These are phyloP conservation scores for Dendrothele bispora DNA, from an alignment of 768 basidiomycete genomes.

Conservation along the genomic window DNA sequence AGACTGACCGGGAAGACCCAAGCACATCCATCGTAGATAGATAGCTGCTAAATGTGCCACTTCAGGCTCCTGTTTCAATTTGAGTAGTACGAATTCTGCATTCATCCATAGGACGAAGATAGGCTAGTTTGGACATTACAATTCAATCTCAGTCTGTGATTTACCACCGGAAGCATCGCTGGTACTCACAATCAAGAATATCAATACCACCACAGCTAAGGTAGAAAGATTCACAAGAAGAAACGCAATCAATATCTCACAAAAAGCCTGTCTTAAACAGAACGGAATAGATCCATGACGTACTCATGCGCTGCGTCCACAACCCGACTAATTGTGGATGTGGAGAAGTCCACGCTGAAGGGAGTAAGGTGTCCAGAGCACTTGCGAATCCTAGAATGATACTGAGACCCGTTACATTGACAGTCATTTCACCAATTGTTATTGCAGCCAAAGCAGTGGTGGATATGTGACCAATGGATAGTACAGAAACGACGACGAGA, in stretches of 20 bases:
- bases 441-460: slow-evolving; percentile 87
- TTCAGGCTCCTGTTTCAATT: slow-evolving; percentile 77
- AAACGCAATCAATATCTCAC: neutral
- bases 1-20: slow-evolving; percentile 71
- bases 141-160: neutral
- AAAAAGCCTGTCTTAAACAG: neutral
- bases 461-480: slow-evolving; percentile 89
- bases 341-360: slow-evolving; percentile 91
- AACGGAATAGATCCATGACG: slow-evolving; percentile 21
- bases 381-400: slow-evolving; percentile 82
- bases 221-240: neutral
- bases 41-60: slow-evolving; percentile 75
- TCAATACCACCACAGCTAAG: slow-evolving; percentile 61
- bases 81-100: slow-evolving; percentile 75
- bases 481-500: slow-evolving; percentile 77
- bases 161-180: neutral
- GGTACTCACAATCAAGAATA: slow-evolving; percentile 59
- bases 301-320: slow-evolving; percentile 89
- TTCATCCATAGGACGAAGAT: slow-evolving; percentile 79
- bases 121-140: neutral
- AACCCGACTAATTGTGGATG: slow-evolving; percentile 84
- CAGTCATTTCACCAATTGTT: slow-evolving; percentile 73
- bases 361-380: slow-evolving; percentile 90
- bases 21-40: slow-evolving; percentile 74
- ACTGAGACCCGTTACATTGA: slow-evolving; percentile 71